Base-by-base conservation (phyloP, 176 grass and related monocot species). In the Cenchrus fungigraminus region DNA sequence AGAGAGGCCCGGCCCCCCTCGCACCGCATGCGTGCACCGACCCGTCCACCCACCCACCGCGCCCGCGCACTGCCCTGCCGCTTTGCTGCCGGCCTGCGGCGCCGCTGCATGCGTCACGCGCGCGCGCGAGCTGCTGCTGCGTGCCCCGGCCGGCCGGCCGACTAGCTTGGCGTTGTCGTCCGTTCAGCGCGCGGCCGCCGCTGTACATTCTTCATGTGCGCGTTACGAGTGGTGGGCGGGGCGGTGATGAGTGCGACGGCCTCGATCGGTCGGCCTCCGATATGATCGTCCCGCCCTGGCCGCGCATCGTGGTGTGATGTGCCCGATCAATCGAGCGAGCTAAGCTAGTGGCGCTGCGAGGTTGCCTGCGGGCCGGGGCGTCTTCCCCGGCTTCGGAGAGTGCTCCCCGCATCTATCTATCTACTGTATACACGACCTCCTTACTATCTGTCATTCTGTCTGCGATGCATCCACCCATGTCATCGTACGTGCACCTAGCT, bases 341-440 rank as follows among this genome's bases (percentile, higher is more conserved):
- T 6, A 37, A 42, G 69, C 45, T 65, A 16, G 82, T 81, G 87
- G 87, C 77, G 62, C 76, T 22, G 52, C 19, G 62, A 75, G 87
- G 50, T 85, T 89, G 77, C 87, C 77, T 85, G 15, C 68, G 54
- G 8, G 0, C 2, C 10, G 15, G 82, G 87, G 82, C 29, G 55
- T 49, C 81, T 13, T 49, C 61, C 16, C 12, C 50, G 54, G 42
- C 42, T 45, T 20, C 12, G 3, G 0, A 71, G 31, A 73, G 76
- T 73, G 76, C 45, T 68, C 54, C 0, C 42, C 54, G 44, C 76
- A 52, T 65, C 32, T 31, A 16, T 22, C 3, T 13, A 2, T 40
- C 37, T 40, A 40, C 37, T 40, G 37, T 40, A 3, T 40, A 4
- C 4, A 40, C 52, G 4, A 42, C 51, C 79, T 20, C 9, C 2